Base-by-base conservation (phyloP, 2,329 filamentous ascomycete species). In the Aspergillus nomiae region DNA sequence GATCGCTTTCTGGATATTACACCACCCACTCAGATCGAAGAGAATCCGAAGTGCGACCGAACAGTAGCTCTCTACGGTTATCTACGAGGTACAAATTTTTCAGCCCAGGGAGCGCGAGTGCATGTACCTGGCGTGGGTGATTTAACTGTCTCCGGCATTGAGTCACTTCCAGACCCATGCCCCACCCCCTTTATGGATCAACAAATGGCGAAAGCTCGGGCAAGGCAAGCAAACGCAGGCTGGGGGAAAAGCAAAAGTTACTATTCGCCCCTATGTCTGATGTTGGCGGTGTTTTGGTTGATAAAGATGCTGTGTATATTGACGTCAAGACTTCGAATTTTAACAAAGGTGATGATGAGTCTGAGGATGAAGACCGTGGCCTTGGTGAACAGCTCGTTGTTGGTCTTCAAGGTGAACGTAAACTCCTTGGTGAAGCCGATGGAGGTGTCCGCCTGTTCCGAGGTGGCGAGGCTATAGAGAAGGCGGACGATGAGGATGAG, bases 191-290 rank as follows among this genome's bases (percentile, higher is more conserved):
- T 88, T 60, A 93, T 96, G 84, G 91, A 97, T 71, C 92, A 95
- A 77, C 92, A 92, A 8, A 81, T 94, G 46, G 92, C 92, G 45
- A 97, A 96, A 75, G 87, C 88, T 89, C 89, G 0, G 94, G 94
- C 3, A 97, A 96, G 77, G 89, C 89, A 38, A 90, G 89, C 46
- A 85, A 93, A 67, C 88, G 90, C 72, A 86, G 94, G 61, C 81
- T 99, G 16, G 95, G 96, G 36, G 95, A 99, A 75, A 99, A 98
- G 80, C 94, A 99, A 75, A 97, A 97, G 81, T 88, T 96, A 70
- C 82, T 99, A 6, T 96, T 97, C 78, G 96, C 95, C 3, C 96
- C 95, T 38, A 98, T 99, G 94, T 97, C 94, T 30, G 95, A 99
- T 78, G 93, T 97, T 38, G 96, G 94, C 68, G 95, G 95, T 71